Conservation (phyloP, 345 rosid genomes). For the Eucalyptus tenuipes region DNA sequence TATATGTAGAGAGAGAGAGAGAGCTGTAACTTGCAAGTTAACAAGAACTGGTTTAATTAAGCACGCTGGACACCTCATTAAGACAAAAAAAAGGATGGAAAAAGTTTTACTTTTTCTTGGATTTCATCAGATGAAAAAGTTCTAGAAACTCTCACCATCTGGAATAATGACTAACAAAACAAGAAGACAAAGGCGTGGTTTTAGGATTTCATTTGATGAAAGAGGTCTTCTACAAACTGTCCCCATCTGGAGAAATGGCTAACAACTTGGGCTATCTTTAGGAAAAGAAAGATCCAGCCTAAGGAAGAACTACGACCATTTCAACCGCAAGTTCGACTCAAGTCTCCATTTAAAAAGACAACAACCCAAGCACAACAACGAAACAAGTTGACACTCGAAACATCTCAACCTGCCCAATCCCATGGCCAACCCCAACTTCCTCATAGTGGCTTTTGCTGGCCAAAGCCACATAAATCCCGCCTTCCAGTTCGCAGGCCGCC, state of each 20-base stretch:
- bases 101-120: neutral
- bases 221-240: neutral
- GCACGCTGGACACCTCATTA: neutral
- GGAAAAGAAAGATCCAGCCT: neutral
- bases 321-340: neutral
- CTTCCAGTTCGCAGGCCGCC: slow-evolving; percentile 41
- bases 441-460: slow-evolving; percentile 27
- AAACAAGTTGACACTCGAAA: neutral
- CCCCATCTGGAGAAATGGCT: neutral
- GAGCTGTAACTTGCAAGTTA: neutral
- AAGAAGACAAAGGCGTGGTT: neutral
- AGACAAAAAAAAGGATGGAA: neutral
- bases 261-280: neutral
- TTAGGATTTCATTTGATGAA: neutral
- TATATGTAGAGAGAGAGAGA: no score
- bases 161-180: neutral
- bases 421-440: slow-evolving; percentile 1
- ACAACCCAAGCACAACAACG: neutral
- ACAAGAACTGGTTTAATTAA: neutral
- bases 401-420: neutral
- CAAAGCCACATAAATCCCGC: slow-evolving; percentile 64
- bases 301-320: neutral
- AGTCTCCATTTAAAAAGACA: neutral
- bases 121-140: neutral
- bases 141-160: neutral